Percentiles rank a stretch among this genome's conserved stretches.
phyloP scores from a whole-genome alignment of 2,329 filamentous ascomycete genomes.

The Alternaria sp. region DNA sequence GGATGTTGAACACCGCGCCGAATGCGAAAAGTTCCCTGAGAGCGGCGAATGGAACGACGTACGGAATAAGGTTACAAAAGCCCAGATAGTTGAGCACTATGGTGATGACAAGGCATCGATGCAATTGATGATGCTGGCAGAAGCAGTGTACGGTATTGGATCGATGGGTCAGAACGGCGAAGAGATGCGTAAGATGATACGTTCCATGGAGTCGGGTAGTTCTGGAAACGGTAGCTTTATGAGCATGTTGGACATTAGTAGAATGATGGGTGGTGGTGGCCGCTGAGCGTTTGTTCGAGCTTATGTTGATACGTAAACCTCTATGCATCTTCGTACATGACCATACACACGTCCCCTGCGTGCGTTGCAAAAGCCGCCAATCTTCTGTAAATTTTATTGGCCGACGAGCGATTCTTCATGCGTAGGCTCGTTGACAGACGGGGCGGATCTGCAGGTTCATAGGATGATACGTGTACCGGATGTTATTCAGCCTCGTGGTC shows the following conservation, averaged over 20 bases:
- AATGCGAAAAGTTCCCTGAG: slow-evolving; percentile 31
- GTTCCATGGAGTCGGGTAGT: slow-evolving; percentile 27
- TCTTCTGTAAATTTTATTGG: no score
- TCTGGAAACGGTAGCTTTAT: background rate
- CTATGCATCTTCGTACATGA: accelerated
- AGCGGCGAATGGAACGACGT: slow-evolving; percentile 28
- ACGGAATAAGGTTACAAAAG: slow-evolving; percentile 22
- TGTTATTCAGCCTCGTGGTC: no score
- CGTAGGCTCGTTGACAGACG: no score
- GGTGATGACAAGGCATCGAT: slow-evolving; percentile 32
- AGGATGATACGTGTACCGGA: no score
- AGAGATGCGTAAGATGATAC: slow-evolving; percentile 29
- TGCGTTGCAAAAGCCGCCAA: no score
- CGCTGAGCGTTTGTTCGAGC: background rate
- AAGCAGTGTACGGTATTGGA: slow-evolving; percentile 26
- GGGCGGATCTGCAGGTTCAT: no score
- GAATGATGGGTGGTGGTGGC: slow-evolving; percentile 3
- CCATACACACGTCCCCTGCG: accelerated
- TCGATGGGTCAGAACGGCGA: slow-evolving; percentile 26
- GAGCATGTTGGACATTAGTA: slow-evolving; percentile 17
- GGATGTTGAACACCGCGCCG: slow-evolving; percentile 25
- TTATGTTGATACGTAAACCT: accelerated
- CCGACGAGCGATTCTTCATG: no score
- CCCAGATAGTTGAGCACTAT: slow-evolving; percentile 34
- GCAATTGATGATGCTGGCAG: slow-evolving; percentile 40